Base-by-base conservation (phyloP, 1,139 yeast species). In the Hyphopichia burtonii region DNA sequence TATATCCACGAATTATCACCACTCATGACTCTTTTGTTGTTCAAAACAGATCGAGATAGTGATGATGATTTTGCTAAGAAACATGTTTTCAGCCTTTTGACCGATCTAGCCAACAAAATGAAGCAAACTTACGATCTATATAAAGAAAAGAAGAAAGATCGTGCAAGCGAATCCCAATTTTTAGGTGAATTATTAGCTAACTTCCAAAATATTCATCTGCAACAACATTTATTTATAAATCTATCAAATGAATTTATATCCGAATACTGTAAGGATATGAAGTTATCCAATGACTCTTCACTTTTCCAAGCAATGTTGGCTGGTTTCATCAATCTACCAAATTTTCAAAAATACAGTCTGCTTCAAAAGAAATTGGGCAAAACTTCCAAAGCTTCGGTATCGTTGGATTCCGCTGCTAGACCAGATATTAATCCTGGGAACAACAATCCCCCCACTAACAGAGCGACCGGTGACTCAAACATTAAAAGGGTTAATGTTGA, bases 261-360 rank as follows among this genome's bases (percentile, higher is more conserved):
- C 8, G 88, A 83, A 48, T 88, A 76, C 53, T 86, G 96, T 55
- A 70, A 80, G 11, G 67, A 77, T 39, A 64, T 83, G 53, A 81
- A 82, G 4, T 67, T 86, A 30, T 77, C 88, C 1, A 80, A 83
- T 19, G 87, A 84, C 46, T 84, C 94, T 0, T 86, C 94, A 0
- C 59, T 88, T 28, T 83, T 80, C 58, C 75, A 83, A 50, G 75
- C 86, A 11, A 65, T 84, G 1, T 65, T 86, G 37, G 83, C 94
- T 1, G 93, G 96, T 2, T 76, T 80, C 38, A 69, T 85, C 17
- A 84, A 91, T 37, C 68, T 87, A 44, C 94, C 94, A 12, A 78
- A 75, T 44, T 81, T 86, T 56, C 74, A 84, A 55, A 88, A 87
- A 58, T 83, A 82, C 51, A 72, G 68, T 52, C 73, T 74, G 48